Evolutionary conservation across 2,329 filamentous ascomycete genomes (phyloP), one percentile per base, ranked within the genome.

Genomic region (Orbilia ellipsospora): DNA sequence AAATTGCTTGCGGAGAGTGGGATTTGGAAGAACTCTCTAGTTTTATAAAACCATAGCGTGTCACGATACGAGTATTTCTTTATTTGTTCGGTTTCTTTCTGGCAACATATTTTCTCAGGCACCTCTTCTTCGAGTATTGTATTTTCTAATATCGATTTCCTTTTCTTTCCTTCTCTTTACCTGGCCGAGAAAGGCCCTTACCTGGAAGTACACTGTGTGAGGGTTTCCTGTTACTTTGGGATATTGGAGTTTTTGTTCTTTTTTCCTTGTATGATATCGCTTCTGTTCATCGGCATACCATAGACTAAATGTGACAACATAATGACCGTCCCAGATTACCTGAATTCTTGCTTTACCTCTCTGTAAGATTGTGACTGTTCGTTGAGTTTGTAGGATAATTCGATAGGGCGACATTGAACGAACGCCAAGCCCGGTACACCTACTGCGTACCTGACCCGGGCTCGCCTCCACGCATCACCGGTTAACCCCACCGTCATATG

Each of bases 81-180:
- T 56, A 4, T 23, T 23, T 23, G 23, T 23, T 23, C 23, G 23
- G 23, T 23, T 23, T 23, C 4, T 52, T 57, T 16, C 16, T 56
- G 44, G 44, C 54, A 20, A 51, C 8, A 52, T 26, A 36, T 51
- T 48, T 51, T 36, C 44, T 70, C 31, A 7, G 31, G n/a, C 13
- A 20, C 20, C 31, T 57, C 23, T 65, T 59, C 8, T 59, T 74
- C 45, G 31, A 54, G 7, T 68, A 74, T 42, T 74, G 70, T 74
- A 68, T 74, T 59, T 66, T 74, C 50, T 74, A 67, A 67, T 67
- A 62, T 31, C 23, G 61, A 23, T 31, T 56, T 28, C 45, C 28
- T 40, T 31, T 50, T 40, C 45, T 55, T 54, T 42, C 8, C 40
- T 40, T 20, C 23, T 12, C 23, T 66, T 18, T 50, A 23, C 48